Base-by-base conservation (phyloP, 345 rosid species). In the Ceriops decandra region DNA sequence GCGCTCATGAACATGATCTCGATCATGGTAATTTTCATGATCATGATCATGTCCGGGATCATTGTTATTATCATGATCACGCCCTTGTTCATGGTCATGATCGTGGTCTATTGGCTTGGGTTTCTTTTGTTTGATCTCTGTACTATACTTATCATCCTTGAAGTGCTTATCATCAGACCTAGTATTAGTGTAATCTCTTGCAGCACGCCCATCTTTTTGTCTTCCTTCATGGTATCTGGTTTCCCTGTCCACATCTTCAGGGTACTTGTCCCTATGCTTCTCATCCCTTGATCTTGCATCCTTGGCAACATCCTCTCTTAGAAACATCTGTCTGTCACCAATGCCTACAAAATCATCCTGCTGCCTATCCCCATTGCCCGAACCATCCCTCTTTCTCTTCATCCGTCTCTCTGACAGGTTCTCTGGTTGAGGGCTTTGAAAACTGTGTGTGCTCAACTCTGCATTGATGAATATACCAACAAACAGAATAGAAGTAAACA, bases 221-320 rank as follows among this genome's bases (percentile, higher is more conserved):
- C 86, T 90, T 27, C 84, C 91, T 68, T 83, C 85, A 59, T 72
- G 86, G 69, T 77, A 78, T 79, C 76, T 89, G 64, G 71, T 79
- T 68, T 87, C 97, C 76, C 76, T 79, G 64, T 86, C 88, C 11
- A 57, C 63, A 56, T 73, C 88, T 68, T 89, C 96, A 52, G 78
- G 74, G 42, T 80, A 73, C 75, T 81, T 85, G 51, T 83, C 90
- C 71, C 75, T 81, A 70, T 81, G 74, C 64, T 83, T 95, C 77
- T 85, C 95, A 66, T 81, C 96, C 68, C 84, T 95, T 2, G 67
- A 77, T 49, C 78, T 89, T 57, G 79, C 89, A 68, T 88, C 91
- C 79, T 81, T 85, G 26, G 60, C 64, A 79, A 68, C 68, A 74
- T 87, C 91, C 77, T 85, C 93, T 74, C 68, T 78, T 17, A 81